These are phyloP conservation scores for Trichoderma reesei DNA, from an alignment of 495 filamentous ascomycete genomes.

Conservation along the genomic window DNA sequence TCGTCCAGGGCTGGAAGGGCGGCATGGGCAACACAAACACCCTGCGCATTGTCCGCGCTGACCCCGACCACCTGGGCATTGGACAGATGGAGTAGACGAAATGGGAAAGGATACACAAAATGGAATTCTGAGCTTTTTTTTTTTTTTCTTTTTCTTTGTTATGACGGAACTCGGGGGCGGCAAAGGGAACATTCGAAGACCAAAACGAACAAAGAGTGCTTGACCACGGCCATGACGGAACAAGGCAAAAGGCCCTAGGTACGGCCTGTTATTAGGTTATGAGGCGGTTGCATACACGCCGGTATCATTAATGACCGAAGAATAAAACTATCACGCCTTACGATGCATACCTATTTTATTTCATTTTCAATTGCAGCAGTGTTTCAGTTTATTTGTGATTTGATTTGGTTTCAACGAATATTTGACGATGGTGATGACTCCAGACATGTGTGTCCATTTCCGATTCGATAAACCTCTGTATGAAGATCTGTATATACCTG, in stretches of 20 bases:
- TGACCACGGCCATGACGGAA: background rate
- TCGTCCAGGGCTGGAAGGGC: constrained; percentile 96
- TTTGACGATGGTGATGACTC: too few relatives aligned
- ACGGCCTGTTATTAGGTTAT: background rate
- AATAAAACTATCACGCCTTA: background rate
- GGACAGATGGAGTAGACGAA: constrained; percentile 5
- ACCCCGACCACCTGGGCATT: constrained; percentile 33
- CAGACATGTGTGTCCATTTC: too few relatives aligned
- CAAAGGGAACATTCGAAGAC: too few relatives aligned
- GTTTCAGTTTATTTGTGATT: too few relatives aligned
- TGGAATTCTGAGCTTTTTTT: background rate
- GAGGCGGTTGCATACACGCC: background rate
- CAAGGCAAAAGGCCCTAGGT: background rate
- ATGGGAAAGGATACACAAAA: background rate
- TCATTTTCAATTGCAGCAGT: too few relatives aligned
- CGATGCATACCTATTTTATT: too few relatives aligned
- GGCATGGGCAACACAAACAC: constrained; percentile 99
- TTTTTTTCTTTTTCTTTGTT: background rate
- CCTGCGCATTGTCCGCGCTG: constrained; percentile 47
- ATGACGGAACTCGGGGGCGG: too few relatives aligned
- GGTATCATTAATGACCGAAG: background rate
- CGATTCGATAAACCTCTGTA: too few relatives aligned
- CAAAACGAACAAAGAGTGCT: background rate
- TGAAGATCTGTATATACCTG: too few relatives aligned
- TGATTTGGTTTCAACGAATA: too few relatives aligned